Evolutionary conservation across 1,284 basidiomycete species (phyloP), one percentile per base, ranked within the genome.

Genomic region (Malassezia furfur): DNA sequence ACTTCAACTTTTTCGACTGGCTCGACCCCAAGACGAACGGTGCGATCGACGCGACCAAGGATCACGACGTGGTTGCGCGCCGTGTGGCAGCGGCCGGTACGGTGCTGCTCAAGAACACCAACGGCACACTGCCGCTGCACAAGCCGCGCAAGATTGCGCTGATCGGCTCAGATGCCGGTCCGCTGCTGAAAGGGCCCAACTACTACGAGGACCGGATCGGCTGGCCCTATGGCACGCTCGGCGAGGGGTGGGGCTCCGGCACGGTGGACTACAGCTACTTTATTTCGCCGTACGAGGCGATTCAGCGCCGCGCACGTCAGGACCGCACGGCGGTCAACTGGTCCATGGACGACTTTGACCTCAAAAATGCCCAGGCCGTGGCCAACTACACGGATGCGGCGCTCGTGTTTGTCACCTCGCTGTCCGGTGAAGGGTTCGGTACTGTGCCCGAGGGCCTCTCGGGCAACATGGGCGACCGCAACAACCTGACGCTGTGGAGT

Each of bases 401-500:
- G 0, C 77, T 84, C 44, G 84, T 85, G 7, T 84, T 85, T 68
- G 81, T 81, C 32, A 82, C 54, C 21, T 57, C 63, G n/a, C 51
- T 57, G 25, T 62, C 59, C 21, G 67, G 67, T 28, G 68, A 71
- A 39, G 65, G 62, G 38, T 54, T 31, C 19, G 52, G 52, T 25
- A 31, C n/a, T 17, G 52, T 49, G 15, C 52, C 52, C n/a, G 21
- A 31, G 2, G 10, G 17, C 11, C 25, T 80, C 8, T 83, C 86
- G 3, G 85, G 86, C 19, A 87, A 86, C 63, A 78, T 79, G 49
- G 85, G 85, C 48, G 87, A 91, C 69, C 78, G 80, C 38, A 85
- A 86, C 62, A 88, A 89, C 73, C 75, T 90, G 43, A 86, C 85
- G 0, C 82, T 86, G 0, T 89, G 86, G 87, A 79, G 84, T 58